Percentiles rank a stretch among this genome's conserved stretches.
phyloP scores from a whole-genome alignment of 2,329 filamentous ascomycete genomes.

The Fusarium humuli region DNA sequence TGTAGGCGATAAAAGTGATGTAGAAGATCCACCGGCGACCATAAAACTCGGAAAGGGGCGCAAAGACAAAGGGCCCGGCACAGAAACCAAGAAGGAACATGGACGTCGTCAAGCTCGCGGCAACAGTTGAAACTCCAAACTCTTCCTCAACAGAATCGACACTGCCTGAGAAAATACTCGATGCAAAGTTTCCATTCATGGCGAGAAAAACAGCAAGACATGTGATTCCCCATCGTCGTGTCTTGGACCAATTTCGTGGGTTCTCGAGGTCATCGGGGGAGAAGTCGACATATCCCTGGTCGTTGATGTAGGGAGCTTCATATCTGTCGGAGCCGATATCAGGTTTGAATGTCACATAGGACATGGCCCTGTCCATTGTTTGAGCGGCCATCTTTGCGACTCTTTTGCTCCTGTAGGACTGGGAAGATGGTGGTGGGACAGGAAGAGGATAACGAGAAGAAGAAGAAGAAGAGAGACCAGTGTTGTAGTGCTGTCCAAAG shows the following conservation, averaged over 20 bases:
- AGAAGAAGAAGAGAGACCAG: not conserved
- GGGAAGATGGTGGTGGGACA: not conserved
- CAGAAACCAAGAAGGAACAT: constrained; percentile 68
- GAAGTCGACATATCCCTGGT: constrained; percentile 64
- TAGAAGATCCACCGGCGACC: constrained; percentile 66
- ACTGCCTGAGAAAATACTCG: constrained; percentile 51
- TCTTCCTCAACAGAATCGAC: constrained; percentile 46
- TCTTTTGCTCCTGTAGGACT: not conserved
- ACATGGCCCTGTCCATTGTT: not conserved
- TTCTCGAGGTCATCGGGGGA: constrained; percentile 62
- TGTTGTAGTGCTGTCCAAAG: not conserved
- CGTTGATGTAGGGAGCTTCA: constrained; percentile 58
- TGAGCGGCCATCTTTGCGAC: not conserved
- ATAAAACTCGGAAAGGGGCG: constrained; percentile 68
- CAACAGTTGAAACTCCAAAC: constrained; percentile 61
- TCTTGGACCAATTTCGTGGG: constrained; percentile 60
- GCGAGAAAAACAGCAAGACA: constrained; percentile 59
- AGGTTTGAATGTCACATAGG: constrained; percentile 16
- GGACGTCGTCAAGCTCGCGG: constrained; percentile 62
- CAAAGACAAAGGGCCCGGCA: constrained; percentile 68
- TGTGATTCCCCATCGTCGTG: constrained; percentile 57
- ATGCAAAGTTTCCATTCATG: constrained; percentile 66
- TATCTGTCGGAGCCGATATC: not conserved
- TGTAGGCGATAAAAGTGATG: constrained; percentile 60
- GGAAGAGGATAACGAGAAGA: not conserved